Evolutionary conservation across 768 basidiomycete species (phyloP).

Genomic region (Mycena leptocephala): DNA sequence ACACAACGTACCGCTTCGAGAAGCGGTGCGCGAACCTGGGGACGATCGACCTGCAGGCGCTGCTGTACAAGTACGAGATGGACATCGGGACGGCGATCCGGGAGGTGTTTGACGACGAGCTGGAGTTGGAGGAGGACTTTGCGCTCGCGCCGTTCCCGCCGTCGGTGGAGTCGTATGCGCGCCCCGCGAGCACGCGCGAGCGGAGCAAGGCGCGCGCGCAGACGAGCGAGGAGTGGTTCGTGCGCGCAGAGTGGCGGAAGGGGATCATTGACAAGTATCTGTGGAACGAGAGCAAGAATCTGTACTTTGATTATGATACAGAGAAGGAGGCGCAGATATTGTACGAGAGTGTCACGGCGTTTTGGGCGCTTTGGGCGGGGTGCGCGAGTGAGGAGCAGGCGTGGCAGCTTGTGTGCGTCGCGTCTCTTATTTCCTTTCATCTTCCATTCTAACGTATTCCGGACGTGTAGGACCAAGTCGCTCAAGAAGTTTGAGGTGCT

Average conservation of each 20-base stretch:
- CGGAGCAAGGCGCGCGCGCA: conserved; percentile 75
- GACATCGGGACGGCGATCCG: conserved; percentile 99
- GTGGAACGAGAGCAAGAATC: conserved; percentile 95
- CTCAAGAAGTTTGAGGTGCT: conserved; percentile 97
- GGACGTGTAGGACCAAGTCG: conserved; percentile 77
- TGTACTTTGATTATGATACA: conserved; percentile 98
- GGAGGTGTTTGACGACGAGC: conserved; percentile 93
- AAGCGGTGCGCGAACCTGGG: conserved; percentile 97
- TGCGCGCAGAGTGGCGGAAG: conserved; percentile 87
- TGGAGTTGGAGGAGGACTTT: conserved; percentile 96
- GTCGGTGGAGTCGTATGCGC: conserved; percentile 78
- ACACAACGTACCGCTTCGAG: conserved; percentile 97
- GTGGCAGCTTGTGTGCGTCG: conserved; percentile 90
- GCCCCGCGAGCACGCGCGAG: conserved; percentile 64
- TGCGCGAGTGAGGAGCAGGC: conserved; percentile 97
- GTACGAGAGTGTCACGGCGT: conserved; percentile 97
- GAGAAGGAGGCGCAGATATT: conserved; percentile 91
- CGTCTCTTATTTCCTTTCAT: conserved; percentile 5
- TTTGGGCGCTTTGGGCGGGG: conserved; percentile 98
- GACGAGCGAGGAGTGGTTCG: conserved; percentile 93
- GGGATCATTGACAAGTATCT: conserved; percentile 93
- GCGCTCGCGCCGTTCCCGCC: conserved; percentile 94
- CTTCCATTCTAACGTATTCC: conserved; percentile 37
- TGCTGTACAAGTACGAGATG: conserved; percentile 98
- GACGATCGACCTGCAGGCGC: conserved; percentile 95